Conservation (phyloP, 2,329 filamentous ascomycete genomes). For the Ophiocordyceps camponoti-leonardi region DNA sequence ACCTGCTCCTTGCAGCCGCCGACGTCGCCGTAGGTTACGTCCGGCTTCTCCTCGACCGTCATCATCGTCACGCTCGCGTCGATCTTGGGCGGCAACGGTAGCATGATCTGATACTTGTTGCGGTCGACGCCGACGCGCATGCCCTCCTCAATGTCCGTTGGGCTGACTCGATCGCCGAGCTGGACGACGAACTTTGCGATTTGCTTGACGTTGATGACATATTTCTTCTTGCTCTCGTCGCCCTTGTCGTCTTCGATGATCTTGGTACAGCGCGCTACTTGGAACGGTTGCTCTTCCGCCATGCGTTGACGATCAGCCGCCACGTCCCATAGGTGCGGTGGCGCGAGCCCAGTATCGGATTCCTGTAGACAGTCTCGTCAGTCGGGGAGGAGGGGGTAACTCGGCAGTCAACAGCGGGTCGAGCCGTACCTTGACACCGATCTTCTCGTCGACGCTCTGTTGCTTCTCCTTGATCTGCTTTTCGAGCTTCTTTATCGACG, state of each 20-base stretch:
- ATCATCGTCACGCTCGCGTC: slow-evolving; percentile 99
- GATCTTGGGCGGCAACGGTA: slow-evolving; percentile 93
- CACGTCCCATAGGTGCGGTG: slow-evolving; percentile 97
- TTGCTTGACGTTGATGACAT: slow-evolving; percentile 99
- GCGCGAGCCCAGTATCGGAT: slow-evolving; percentile 94
- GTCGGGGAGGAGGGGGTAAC: background rate
- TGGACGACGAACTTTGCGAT: slow-evolving; percentile 99
- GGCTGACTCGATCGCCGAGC: slow-evolving; percentile 87
- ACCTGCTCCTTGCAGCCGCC: slow-evolving; percentile 99
- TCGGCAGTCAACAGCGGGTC: background rate
- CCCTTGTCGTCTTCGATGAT: slow-evolving; percentile 90
- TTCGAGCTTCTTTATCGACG: slow-evolving; percentile 89
- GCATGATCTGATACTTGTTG: slow-evolving; percentile 97
- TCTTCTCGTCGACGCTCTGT: slow-evolving; percentile 96
- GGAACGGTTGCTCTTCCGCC: slow-evolving; percentile 93
- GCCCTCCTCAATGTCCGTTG: slow-evolving; percentile 97
- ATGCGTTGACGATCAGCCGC: slow-evolving; percentile 96
- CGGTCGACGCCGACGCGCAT: slow-evolving; percentile 98
- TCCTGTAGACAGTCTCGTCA: slow-evolving; percentile 38
- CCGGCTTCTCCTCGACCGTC: slow-evolving; percentile 99
- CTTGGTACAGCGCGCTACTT: slow-evolving; percentile 96
- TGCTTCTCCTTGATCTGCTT: slow-evolving; percentile 99
- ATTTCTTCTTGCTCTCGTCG: slow-evolving; percentile 97
- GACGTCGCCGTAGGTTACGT: slow-evolving; percentile 97
- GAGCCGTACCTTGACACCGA: slow-evolving; percentile 54